Evolutionary conservation across 2,329 filamentous ascomycete species (phyloP), one percentile per base, ranked within the genome.

Genomic region (Fusarium buharicum): DNA sequence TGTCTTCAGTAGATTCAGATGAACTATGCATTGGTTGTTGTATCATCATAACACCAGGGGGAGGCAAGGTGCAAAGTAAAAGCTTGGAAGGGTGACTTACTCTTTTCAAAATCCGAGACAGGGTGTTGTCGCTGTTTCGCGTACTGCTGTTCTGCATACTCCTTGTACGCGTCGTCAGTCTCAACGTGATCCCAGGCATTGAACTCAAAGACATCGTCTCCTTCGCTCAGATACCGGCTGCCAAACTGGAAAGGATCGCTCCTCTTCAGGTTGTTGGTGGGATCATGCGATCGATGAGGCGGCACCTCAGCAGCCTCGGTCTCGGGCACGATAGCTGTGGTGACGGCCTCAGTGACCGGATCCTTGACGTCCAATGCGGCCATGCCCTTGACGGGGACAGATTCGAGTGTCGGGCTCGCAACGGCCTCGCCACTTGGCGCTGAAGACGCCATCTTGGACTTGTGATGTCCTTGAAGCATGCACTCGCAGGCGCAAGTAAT

Each of bases 151-250:
- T 93, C 87, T 59, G 93, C 89, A 76, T 95, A 97, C 73, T 90
- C 86, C 73, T 90, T 89, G 82, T 97, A 98, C 36, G 88, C 84
- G 69, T 92, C 87, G 79, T 98, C 94, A 74, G 93, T 93, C 77
- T 94, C 90, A 74, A 98, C 95, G 75, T 99, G 94, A 75, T 99
- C 95, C 95, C 95, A 99, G 33, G 95, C 95, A 77, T 99, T 99
- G 86, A 95, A 97, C 76, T 96, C 90, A 79, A 94, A 99, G 71
- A 96, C 91, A 74, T 98, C 85, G 79, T 97, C 93, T 73, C 88
- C 86, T 75, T 94, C 84, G 70, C 90, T 87, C 47, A 99, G 86
- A 72, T 86, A 91, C 57, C 94, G 91, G 43, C 91, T 95, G 59
- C 95, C 95, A 76, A 99, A 99, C 77, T 96, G 90, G 77, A 98